Evolutionary conservation across 228 moss, liverwort and hornwort genomes (phyloP), one percentile per base, ranked within the genome.

Genomic region (Sphagnum fallax): DNA sequence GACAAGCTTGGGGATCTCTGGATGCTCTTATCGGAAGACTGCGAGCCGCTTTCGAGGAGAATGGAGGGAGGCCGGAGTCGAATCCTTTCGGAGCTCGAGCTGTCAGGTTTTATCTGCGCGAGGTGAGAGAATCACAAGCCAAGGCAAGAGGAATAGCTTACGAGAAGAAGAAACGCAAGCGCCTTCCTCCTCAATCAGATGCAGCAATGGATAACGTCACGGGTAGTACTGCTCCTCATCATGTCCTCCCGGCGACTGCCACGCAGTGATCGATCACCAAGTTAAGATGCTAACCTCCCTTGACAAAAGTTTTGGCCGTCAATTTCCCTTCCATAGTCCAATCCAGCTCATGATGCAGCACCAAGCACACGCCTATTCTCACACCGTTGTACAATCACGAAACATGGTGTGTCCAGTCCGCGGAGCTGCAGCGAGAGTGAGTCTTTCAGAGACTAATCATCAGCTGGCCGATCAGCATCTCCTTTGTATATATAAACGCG

Each of bases 121-220:
- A 84, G 64, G 84, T 84, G 53, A 77, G 84, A 4, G 84, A 84
- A 77, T 81, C 81, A 81, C 84, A 81, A 69, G 84, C 84, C 7
- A 81, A 84, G 69, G 84, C 81, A 5, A 65, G 85, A 51, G 85
- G 85, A 7, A 85, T 85, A 16, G 85, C 85, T 8, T 85, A 85
- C 60, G 85, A 85, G 78, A 85, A 85, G 74, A 85, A 85, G 79
- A 85, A 85, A 64, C 81, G 85, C 11, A 85, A 79, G 68, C 58
- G 81, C 49, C 60, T 74, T 69, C 85, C 85, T 6, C 69, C 79
- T 55, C 55, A 8, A 55, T 55, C 55, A 8, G 55, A 55, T 4
- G 55, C 12, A 8, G 55, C 55, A 2, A 32, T 32, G 32, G 32
- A 32, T 32, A 55, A 55, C 12, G 55, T 12, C 12, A 55, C 55